Base-by-base conservation (phyloP, 345 rosid genomes). In the Cardiospermum halicacabum region DNA sequence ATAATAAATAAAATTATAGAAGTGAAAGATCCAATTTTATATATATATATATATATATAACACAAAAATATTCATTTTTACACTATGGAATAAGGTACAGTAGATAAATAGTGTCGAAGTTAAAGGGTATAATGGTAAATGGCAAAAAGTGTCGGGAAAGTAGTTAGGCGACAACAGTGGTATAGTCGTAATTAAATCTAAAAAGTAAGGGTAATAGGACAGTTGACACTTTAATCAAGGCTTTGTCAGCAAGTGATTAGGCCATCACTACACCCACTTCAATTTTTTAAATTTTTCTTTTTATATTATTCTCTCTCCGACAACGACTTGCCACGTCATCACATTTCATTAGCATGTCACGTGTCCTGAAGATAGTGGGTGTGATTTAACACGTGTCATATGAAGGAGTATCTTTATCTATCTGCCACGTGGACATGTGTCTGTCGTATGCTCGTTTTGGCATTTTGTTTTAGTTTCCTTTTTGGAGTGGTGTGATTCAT, bases 251-350 rank as follows among this genome's bases (percentile, higher is more conserved):
- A 21, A 63, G 66, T 73, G 84, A 80, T 68, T 71, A 70, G 77
- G 75, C 86, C 78, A 79, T 77, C 77, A 76, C 76, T 48, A 68
- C n/a, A n/a, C 75, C 62, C 74, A 61, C 76, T 71, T 74, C 70
- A 8, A 49, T 22, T 26, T 50, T 62, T 13, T 21, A 3, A 4
- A 9, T 56, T 12, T 56, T 37, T 31, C 15, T 9, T 26, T 43
- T 62, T 56, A 24, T 60, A 65, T 55, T 68, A 13, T 18, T 16
- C 58, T 51, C 53, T 69, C 53, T 67, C 49, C 68, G 69, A 72
- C 7, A 60, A 63, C 74, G 74, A 82, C 73, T 56, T 57, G 42
- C 58, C 76, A 69, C 82, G 77, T 82, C 82, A 77, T 78, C 73
- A 60, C 72, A 74, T 16, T 53, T 0, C 24, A 47, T 21, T 21